Evolutionary conservation across 169 alveolate species (phyloP), one percentile per base, ranked within the genome.

Genomic region (Plasmodium vivax): DNA sequence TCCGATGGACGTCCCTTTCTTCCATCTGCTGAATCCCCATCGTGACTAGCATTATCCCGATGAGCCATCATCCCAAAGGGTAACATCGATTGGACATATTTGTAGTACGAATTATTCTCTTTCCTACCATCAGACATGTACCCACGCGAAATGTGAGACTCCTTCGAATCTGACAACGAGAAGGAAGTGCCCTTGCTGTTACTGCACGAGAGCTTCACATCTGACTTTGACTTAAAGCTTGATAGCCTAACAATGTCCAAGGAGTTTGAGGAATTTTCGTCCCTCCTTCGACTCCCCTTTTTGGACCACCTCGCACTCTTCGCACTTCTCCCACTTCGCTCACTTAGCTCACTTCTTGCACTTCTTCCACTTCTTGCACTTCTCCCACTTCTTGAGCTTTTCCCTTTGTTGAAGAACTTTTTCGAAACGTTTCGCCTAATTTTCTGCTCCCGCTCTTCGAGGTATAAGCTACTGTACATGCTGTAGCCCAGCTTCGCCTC

Each of bases 81-180:
- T 41, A 84, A 47, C 8, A 84, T 84, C n/a, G 93, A 84, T 72
- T 84, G 93, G 10, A 84, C 93, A 84, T 84, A 84, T 10, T 84
- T 84, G 83, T 84, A 84, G 79, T 84, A 84, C 54, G 93, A 84
- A 71, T 72, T 54, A 45, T 84, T 71, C n/a, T 72, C 93, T n/a
- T 84, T 84, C 79, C 54, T 84, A 6, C 45, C 14, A 30, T 84
- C 85, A 4, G 87, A 32, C 38, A 75, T 30, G 23, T 87, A 77
- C 16, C n/a, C 68, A 23, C 62, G 34, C 81, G 85, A 75, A 77
- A 32, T 36, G 43, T 41, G 80, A 9, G 34, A n/a, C 9, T 68
- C 32, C 38, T 68, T 68, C 38, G 77, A 19, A 36, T 51, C 87
- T 43, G 30, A 32, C 43, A 47, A 75, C 43, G 82, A 75, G n/a